Evolutionary conservation across 805 yeast genomes (phyloP).

Genomic region (Kodamaea kakaduensis): DNA sequence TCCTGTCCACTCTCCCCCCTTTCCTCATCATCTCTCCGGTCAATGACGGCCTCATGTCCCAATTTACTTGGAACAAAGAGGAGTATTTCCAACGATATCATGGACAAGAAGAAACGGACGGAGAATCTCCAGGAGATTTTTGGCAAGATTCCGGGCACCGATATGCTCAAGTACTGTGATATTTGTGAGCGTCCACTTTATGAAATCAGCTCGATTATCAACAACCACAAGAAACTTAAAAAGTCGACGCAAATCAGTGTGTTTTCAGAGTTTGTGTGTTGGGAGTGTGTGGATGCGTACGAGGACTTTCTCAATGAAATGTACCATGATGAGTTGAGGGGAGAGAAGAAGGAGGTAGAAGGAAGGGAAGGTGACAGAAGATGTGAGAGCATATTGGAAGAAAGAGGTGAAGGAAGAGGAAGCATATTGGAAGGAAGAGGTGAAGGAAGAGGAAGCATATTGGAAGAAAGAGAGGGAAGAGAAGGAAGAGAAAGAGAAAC

Average conservation of each 20-base stretch:
- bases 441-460: too few relatives aligned
- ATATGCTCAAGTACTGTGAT: constrained; percentile 50
- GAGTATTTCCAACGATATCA: constrained; percentile 10
- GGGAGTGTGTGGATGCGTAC: constrained; percentile 55
- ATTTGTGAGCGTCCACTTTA: constrained; percentile 67
- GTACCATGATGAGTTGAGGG: constrained; percentile 14
- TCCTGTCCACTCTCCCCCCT: too few relatives aligned
- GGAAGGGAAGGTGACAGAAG: constrained; percentile 1
- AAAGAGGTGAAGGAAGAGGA: too few relatives aligned
- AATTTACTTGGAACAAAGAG: constrained; percentile 4
- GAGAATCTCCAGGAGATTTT: constrained; percentile 35
- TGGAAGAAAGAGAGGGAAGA: too few relatives aligned
- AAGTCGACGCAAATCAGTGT: constrained; percentile 15
- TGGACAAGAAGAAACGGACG: constrained; percentile 1
- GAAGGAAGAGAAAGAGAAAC: too few relatives aligned
- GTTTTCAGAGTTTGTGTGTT: constrained; percentile 58
- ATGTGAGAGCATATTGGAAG: too few relatives aligned
- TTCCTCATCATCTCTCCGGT: too few relatives aligned
- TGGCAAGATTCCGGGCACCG: constrained; percentile 37
- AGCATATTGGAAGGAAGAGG: too few relatives aligned
- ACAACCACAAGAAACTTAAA: constrained; percentile 17
- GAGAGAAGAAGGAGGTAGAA: not conserved
- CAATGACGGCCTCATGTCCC: too few relatives aligned
- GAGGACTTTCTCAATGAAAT: constrained; percentile 48
- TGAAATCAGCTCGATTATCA: constrained; percentile 47